These are phyloP conservation scores for Kluyveromyces siamensis DNA, from an alignment of 805 yeast genomes.

Conservation along the genomic window DNA sequence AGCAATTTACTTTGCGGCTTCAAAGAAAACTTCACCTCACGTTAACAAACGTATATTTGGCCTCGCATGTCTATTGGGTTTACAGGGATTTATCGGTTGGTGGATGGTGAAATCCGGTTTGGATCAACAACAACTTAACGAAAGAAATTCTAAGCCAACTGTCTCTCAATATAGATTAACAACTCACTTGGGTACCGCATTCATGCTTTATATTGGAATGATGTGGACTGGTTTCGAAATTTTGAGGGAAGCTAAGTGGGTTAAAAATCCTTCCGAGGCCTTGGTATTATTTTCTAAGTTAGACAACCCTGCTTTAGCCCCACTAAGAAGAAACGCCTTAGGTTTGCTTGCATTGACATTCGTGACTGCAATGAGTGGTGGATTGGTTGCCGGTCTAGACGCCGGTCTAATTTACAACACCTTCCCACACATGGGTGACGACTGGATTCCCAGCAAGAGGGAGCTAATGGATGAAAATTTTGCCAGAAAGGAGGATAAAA, in stretches of 20 bases:
- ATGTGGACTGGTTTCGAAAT: conserved; percentile 84
- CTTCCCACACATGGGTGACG: conserved; percentile 94
- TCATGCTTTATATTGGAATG: conserved; percentile 78
- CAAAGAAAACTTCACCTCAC: conserved; percentile 55
- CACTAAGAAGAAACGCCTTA: conserved; percentile 45
- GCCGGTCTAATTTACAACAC: conserved; percentile 95
- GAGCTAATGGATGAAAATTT: conserved; percentile 73
- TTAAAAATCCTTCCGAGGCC: conserved; percentile 54
- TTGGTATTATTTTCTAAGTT: conserved; percentile 46
- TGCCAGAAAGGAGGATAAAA: conserved; percentile 54
- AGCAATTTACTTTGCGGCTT: conserved; percentile 67
- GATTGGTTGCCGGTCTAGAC: conserved; percentile 95
- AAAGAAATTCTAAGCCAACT: conserved; percentile 88
- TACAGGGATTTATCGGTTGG: conserved; percentile 97
- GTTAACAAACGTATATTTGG: conserved; percentile 63
- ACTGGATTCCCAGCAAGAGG: conserved; percentile 58
- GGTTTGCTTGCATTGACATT: conserved; percentile 65
- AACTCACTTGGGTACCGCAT: conserved; percentile 90
- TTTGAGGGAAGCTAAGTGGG: conserved; percentile 62
- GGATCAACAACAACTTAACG: conserved; percentile 66
- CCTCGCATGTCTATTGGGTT: conserved; percentile 68
- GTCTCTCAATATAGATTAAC: conserved; percentile 93
- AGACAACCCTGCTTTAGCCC: conserved; percentile 49
- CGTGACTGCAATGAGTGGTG: conserved; percentile 93
- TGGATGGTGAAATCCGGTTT: conserved; percentile 99